Base-by-base conservation (phyloP, 2,329 filamentous ascomycete species). In the Emericellopsis cladophorae region DNA sequence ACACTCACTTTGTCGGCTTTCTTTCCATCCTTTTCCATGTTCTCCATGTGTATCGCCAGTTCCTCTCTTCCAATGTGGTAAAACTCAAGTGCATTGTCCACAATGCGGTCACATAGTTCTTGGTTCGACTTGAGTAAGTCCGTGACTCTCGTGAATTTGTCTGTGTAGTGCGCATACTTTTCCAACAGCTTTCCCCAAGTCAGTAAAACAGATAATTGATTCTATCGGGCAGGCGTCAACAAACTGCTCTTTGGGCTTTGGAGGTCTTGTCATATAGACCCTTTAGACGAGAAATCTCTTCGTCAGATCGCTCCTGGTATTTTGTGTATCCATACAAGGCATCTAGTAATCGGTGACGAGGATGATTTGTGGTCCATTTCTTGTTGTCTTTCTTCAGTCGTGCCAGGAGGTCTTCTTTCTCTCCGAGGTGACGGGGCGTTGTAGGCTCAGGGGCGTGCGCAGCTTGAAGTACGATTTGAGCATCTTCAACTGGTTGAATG, bases 151-250 rank as follows among this genome's bases (percentile, higher is more conserved):
- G 60, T 53, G 15, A 76, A 64, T 46, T 72, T 76, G 43, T 73
- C 67, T 2, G 70, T 68, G 48, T 77, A 81, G 37, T 72, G 62
- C 33, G 79, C 53, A 2, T 67, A 57, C n/a, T 70, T 67, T 45
- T 79, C 73, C 2, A 81, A 65, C 2, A 72, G 21, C 65, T 70
- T 32, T 1, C 4, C 3, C 1, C 15, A 9, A 34, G 36, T n/a
- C 2, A 21, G 18, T 14, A n/a, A 16, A 5, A 18, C 7, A 15
- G 7, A 26, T 34, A 14, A 35, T 16, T 40, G 31, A 15, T 11
- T 16, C 6, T 8, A n/a, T 26, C 15, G 24, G 7, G 18, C 21
- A 7, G 31, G 14, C 5, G 3, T 31, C 2, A 11, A 32, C 48
- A 4, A 40, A 56, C 51, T 31, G 47, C 46, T 32, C 56, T 59